Evolutionary conservation across 371 early-diverging fungal genomes (phyloP), one percentile per base, ranked within the genome.

Genomic region (Pancytospora epiphaga): DNA sequence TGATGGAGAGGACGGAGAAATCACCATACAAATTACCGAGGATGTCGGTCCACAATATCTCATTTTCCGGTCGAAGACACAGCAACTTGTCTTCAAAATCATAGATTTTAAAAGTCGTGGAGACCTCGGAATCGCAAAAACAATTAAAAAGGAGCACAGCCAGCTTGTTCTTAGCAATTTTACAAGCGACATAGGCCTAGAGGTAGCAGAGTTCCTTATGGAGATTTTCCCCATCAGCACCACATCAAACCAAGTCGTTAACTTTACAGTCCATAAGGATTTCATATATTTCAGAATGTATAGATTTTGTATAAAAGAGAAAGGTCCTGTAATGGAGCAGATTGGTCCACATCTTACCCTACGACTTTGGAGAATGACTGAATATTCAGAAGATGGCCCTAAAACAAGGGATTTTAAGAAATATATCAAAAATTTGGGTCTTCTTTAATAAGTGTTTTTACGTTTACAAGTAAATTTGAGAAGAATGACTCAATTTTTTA

Each of bases 151-250:
- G 15, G 90, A 94, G 72, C 84, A 87, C 66, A 94, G 94, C 18
- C 96, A 97, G 80, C 85, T 97, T 50, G 93, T 95, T 66, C 83
- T 97, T 40, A 93, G 93, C 84, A 92, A 94, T 84, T 95, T 97
- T 73, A 88, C 86, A 73, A 95, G 95, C 1, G 87, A 93, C 51
- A 82, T 95, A 40, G 98, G 98, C 50, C 93, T 93, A 80, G 89
- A 90, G 1, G 84, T 95, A 50, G 98, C 94, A 25, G 85, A 95
- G 39, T 89, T 92, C 88, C 89, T 95, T 83, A 90, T 92, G 50
- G 81, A 92, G 2, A 81, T 95, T 60, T 91, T 95, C 77, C 98
- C 98, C 9, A 92, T 91, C 66, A 89, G 92, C 77, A 92, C 94
- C 74, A 84, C 89, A 75, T 93, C 93, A 3, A 85, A 95, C 56